Base-by-base conservation (phyloP, 148 eudicot genomes). In the Cornus kousa region DNA sequence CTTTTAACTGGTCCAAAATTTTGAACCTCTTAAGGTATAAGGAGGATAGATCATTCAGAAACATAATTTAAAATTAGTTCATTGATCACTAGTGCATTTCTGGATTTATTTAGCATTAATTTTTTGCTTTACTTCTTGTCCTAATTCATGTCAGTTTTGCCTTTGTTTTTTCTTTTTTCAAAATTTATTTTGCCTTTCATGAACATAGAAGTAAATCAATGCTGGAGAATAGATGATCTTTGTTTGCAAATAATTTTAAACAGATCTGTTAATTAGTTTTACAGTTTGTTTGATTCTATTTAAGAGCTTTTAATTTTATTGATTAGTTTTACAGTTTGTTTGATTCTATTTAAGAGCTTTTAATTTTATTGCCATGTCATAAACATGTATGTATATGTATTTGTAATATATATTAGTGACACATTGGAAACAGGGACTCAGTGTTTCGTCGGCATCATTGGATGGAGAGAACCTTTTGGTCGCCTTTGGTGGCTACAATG, bases 401-500 rank as follows among this genome's bases (percentile, higher is more conserved):
- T 75, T 68, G 33, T 31, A 2, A 31, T 72, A 20, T 43, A 48
- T 50, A 3, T 10, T 67, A 48, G 48, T 70, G 70, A 11, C 64
- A 66, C 20, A 55, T 68, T 74, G 48, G 73, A 46, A 80, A 87
- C 95, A 96, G 99, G 99, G 99, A 75, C 89, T 94, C 82, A 87
- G 91, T 83, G 79, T 96, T 70, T 87, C 90, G 67, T 87, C 91
- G 14, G 88, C 90, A 53, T 53, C 79, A 17, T 74, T 93, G 55
- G 83, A 86, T 23, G 92, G 94, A 69, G 95, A 89, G 77, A 86
- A 80, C 70, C 83, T 83, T 84, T 87, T 96, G 90, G 85, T 96
- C 75, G 89, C 98, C 40, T 96, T 92, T 82, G 99, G 99, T 86
- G 99, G 99, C 81, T 96, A 96, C 82, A 96, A 92, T 76, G 99